Percentiles rank a stretch among this genome's conserved stretches.
Evolutionary conservation across 177 flowering plant species (phyloP).

Genomic region (Telopea speciosissima): DNA sequence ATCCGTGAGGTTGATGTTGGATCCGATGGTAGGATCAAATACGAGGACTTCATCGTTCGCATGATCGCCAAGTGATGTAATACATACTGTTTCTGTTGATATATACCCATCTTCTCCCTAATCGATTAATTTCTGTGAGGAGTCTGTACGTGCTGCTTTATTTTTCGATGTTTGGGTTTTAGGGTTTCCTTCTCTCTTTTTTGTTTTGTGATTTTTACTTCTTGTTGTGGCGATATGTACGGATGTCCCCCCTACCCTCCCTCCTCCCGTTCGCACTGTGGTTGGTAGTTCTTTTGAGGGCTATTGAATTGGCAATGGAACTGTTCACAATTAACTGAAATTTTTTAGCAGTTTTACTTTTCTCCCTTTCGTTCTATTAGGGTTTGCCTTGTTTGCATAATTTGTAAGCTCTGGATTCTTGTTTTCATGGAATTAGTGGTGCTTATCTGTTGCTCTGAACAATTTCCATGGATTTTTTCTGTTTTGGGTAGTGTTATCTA

Average conservation of each 20-base stretch:
- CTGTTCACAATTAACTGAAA: constrained; percentile 1
- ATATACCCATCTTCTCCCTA: not conserved
- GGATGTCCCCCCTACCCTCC: too few relatives aligned
- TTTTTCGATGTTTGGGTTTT: constrained; percentile 4
- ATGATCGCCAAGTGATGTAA: constrained; percentile 74
- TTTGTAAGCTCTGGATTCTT: not conserved
- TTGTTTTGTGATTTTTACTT: not conserved
- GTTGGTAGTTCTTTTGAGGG: not conserved
- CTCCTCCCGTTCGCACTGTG: too few relatives aligned
- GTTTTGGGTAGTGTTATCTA: not conserved
- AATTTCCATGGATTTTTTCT: not conserved
- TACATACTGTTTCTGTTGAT: not conserved
- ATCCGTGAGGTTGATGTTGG: constrained; percentile 88
- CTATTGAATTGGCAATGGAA: not conserved
- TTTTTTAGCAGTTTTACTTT: not conserved
- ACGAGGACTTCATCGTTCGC: constrained; percentile 77
- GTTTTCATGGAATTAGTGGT: not conserved
- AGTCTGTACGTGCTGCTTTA: not conserved
- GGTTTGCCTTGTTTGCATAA: too few relatives aligned
- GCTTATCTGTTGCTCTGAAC: not conserved
- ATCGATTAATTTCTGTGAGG: not conserved
- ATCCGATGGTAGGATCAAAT: constrained; percentile 77
- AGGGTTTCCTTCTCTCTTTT: not conserved
- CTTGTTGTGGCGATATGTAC: too few relatives aligned
- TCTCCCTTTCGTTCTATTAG: not conserved